Percentiles rank a stretch among this genome's conserved stretches.
Evolutionary conservation across 495 filamentous ascomycete species (phyloP).

Genomic region (Xylaria nigripes): DNA sequence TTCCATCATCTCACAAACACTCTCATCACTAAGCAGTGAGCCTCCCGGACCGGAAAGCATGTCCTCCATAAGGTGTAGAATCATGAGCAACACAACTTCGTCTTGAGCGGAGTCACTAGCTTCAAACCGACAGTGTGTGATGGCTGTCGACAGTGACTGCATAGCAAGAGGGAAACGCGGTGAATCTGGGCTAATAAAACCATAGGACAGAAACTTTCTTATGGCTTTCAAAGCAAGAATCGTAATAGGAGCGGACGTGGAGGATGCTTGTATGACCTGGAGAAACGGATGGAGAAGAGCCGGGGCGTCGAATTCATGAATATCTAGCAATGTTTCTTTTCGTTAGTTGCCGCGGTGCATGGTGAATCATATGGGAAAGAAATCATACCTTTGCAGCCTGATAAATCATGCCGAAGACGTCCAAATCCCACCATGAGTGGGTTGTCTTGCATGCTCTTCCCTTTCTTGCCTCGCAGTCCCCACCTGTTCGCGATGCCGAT

Average conservation of each 20-base stretch:
- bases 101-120: conserved; percentile 90
- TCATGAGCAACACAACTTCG: conserved; percentile 87
- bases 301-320: conserved; percentile 80
- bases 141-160: conserved; percentile 88
- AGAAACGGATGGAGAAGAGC: conserved; percentile 90
- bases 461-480: conserved; percentile 93
- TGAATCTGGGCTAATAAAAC: conserved; percentile 73
- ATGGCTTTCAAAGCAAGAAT: conserved; percentile 91
- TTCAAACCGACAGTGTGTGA: conserved; percentile 97
- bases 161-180: conserved; percentile 83
- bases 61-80: conserved; percentile 94
- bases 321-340: conserved; percentile 49
- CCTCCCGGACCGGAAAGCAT: conserved; percentile 93
- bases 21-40: conserved; percentile 86
- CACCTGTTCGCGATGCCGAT: conserved; percentile 53
- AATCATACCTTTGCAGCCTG: conserved; percentile 68
- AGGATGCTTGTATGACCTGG: conserved; percentile 93
- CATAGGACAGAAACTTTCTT: conserved; percentile 94
- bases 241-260: conserved; percentile 92
- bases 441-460: conserved; percentile 97
- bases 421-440: conserved; percentile 94
- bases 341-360: conserved; percentile 1
- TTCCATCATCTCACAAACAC: conserved; percentile 99
- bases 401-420: conserved; percentile 77
- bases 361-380: background rate